Evolutionary conservation across 345 rosid genomes (phyloP), one percentile per base, ranked within the genome.

Genomic region (Populus alba): DNA sequence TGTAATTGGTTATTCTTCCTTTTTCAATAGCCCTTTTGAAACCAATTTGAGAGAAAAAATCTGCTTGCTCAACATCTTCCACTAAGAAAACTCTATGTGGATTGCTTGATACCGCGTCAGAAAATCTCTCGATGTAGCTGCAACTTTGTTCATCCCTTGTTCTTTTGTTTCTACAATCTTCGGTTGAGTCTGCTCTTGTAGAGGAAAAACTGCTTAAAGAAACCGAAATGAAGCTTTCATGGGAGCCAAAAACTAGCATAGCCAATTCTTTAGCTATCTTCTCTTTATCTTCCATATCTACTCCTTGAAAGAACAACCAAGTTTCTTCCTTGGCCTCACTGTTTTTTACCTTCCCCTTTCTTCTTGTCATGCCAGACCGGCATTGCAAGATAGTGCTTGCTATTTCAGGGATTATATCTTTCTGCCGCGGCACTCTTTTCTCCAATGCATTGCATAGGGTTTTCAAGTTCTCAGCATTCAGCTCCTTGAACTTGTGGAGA

Each of bases 21-120:
- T 86, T 87, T 82, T 90, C 97, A 33, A 88, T 89, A 0, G 97
- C 93, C 78, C 88, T 87, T 83, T 88, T 91, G 87, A 94, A 87
- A 31, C 91, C 92, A 51, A 87, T 78, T 82, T 85, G 90, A 45
- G 92, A 88, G 63, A 79, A 81, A 68, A 85, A 89, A 76, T 94
- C 94, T 3, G 95, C 89, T 85, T 90, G 92, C 70, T 90, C 98
- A 27, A 89, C 87, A 71, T 92, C 97, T 76, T 91, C 95, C 16
- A 94, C 80, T 1, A 92, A 84, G 82, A 94, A 92, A 25, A 94
- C 97, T 77, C 98, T 80, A 35, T 79, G 93, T 2, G 97, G 97
- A 80, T 94, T 86, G 5, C 35, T 75, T 2, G 87, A 82, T 10
- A 87, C 86, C 7, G 92, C 96, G 79, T 94, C 93, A 2, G 86